phyloP scores from a whole-genome alignment of 2,329 filamentous ascomycete genomes.

The Xylariomycetidae sp. region DNA sequence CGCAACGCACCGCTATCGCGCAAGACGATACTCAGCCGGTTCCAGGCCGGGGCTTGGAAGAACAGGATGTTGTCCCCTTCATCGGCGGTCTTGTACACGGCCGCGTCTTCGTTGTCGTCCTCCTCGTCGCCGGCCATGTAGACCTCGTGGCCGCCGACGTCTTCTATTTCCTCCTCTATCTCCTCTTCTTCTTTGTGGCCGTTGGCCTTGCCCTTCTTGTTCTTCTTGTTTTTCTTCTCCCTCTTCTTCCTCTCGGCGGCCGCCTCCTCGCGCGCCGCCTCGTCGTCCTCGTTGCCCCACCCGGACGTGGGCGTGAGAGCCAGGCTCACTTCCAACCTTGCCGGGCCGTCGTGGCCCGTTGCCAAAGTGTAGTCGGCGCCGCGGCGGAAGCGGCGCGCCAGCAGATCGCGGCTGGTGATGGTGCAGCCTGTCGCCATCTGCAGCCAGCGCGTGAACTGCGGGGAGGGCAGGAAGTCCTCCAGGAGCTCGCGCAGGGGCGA shows the following conservation, averaged over 20 bases:
- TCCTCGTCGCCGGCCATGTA: constrained; percentile 85
- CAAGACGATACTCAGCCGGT: constrained; percentile 83
- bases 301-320: constrained; percentile 78
- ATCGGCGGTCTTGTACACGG: constrained; percentile 73
- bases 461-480: constrained; percentile 75
- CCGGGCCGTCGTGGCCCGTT: constrained; percentile 70
- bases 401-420: constrained; percentile 66
- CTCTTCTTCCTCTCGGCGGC: constrained; percentile 35
- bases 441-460: constrained; percentile 85
- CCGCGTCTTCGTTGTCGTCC: constrained; percentile 64
- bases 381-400: constrained; percentile 81
- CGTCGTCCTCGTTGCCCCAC: constrained; percentile 66
- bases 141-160: constrained; percentile 74
- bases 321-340: constrained; percentile 80
- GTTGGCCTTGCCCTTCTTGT: constrained; percentile 22
- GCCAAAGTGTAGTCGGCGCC: constrained; percentile 91
- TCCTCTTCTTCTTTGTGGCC: constrained; percentile 24
- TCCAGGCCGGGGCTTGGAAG: constrained; percentile 68
- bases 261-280: constrained; percentile 35
- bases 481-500: constrained; percentile 71
- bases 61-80: constrained; percentile 64
- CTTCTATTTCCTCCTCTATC: constrained; percentile 34
- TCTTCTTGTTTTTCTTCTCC: constrained; percentile 30
- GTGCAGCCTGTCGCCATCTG: constrained; percentile 71
- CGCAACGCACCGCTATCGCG: constrained; percentile 79